These are phyloP conservation scores for Lithospermum erythrorhizon DNA, from an alignment of 257 asterid genomes.

Conservation along the genomic window DNA sequence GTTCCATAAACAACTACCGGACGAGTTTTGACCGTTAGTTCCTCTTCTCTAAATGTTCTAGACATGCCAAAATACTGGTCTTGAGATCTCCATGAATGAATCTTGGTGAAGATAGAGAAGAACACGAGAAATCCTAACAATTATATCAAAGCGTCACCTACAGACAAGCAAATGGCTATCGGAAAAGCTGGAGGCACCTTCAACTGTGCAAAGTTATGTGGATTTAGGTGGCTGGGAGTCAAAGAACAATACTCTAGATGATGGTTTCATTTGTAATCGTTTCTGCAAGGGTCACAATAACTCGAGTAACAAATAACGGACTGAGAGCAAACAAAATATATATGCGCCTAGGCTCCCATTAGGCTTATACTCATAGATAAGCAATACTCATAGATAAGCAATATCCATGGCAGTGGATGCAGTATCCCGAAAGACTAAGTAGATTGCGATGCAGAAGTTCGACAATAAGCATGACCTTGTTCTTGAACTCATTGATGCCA, in stretches of 20 bases:
- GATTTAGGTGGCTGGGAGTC: too few relatives aligned
- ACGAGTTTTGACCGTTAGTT: slow-evolving; percentile 1
- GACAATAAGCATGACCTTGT: slow-evolving; percentile 19
- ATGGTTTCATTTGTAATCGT: too few relatives aligned
- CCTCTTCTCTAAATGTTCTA: slow-evolving; percentile 4
- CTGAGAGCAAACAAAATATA: too few relatives aligned
- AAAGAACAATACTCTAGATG: too few relatives aligned
- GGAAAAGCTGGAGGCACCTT: too few relatives aligned
- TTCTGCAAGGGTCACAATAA: too few relatives aligned
- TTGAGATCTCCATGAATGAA: slow-evolving; percentile 27
- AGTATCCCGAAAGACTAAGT: slow-evolving; percentile 25
- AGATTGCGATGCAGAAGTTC: slow-evolving; percentile 32
- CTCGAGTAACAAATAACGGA: too few relatives aligned
- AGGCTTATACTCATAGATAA: too few relatives aligned
- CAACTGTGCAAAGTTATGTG: too few relatives aligned
- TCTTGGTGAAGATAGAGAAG: slow-evolving; percentile 35
- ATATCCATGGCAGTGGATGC: slow-evolving; percentile 22
- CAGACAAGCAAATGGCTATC: slow-evolving; percentile 10
- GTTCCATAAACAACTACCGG: too few relatives aligned
- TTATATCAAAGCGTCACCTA: slow-evolving; percentile 13
- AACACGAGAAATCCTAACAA: slow-evolving; percentile 22
- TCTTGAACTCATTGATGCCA: slow-evolving; percentile 28
- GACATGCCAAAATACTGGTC: too few relatives aligned
- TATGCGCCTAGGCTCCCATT: too few relatives aligned
- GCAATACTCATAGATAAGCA: slow-evolving; percentile 24